phyloP scores from a whole-genome alignment of 2,329 filamentous ascomycete genomes.

The Aspergillus nomiae region DNA sequence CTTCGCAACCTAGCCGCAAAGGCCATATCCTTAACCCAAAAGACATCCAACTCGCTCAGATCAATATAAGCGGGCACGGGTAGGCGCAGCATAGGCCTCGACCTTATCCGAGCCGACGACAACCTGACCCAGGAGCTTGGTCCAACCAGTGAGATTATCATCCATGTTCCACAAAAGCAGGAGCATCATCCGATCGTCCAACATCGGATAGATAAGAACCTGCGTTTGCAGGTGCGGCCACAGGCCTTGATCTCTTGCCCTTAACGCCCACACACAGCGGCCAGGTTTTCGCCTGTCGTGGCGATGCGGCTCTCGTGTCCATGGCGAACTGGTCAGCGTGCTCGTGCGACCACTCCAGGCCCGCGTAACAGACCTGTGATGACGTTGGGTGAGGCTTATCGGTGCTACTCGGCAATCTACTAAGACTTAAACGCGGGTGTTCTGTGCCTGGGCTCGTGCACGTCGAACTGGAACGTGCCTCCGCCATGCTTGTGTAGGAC shows the following conservation, averaged over 20 bases:
- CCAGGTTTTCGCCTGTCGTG: slow-evolving; percentile 47
- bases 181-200: slow-evolving; percentile 46
- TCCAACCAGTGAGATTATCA: slow-evolving; percentile 48
- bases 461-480: slow-evolving; percentile 25
- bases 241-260: slow-evolving; percentile 41
- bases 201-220: slow-evolving; percentile 51
- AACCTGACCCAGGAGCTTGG: slow-evolving; percentile 41
- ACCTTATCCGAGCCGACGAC: slow-evolving; percentile 34
- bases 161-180: slow-evolving; percentile 40
- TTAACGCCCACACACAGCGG: slow-evolving; percentile 41
- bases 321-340: slow-evolving; percentile 45
- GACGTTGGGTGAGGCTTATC: slow-evolving; percentile 23
- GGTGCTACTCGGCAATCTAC: slow-evolving; percentile 31
- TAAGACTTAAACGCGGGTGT: slow-evolving; percentile 25
- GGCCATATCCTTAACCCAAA: slow-evolving; percentile 44
- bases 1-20: slow-evolving; percentile 45
- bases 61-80: slow-evolving; percentile 47
- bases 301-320: slow-evolving; percentile 42
- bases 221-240: slow-evolving; percentile 40
- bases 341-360: slow-evolving; percentile 40
- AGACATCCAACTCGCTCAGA: slow-evolving; percentile 48
- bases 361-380: slow-evolving; percentile 29
- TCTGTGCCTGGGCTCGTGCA: slow-evolving; percentile 18
- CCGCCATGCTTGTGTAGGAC: slow-evolving; percentile 31
- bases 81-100: slow-evolving; percentile 40